A percentile compares a stretch with the other conserved stretches of the same genome.
Evolutionary conservation across 257 asterid species (phyloP).

Genomic region (Solanum medicagineum): DNA sequence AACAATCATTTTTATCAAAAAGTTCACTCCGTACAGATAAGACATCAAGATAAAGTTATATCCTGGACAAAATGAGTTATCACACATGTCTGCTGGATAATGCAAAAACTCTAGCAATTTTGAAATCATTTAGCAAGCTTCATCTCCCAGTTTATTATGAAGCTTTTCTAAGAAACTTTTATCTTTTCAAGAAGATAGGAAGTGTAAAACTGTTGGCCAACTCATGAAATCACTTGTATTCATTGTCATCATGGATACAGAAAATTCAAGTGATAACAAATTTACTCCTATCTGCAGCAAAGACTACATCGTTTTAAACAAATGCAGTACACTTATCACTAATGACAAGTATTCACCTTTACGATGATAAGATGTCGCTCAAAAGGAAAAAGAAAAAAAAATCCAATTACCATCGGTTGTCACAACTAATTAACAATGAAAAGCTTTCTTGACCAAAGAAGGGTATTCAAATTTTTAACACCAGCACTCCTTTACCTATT

Average conservation of each 20-base stretch:
- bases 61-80: background rate
- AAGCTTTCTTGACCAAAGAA: background rate
- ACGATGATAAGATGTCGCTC: background rate
- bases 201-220: background rate
- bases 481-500: background rate
- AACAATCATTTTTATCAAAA: background rate
- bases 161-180: background rate
- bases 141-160: background rate
- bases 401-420: background rate
- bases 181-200: background rate
- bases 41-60: background rate
- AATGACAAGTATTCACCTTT: background rate
- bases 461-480: background rate
- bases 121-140: background rate
- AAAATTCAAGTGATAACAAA: background rate
- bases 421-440: background rate
- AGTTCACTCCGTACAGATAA: background rate
- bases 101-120: background rate
- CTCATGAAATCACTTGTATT: background rate
- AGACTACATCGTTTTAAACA: background rate
- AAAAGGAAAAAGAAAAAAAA: background rate
- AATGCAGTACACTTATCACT: background rate
- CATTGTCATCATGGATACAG: background rate
- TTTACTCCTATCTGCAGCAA: background rate
- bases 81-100: background rate